phyloP scores from a whole-genome alignment of 495 filamentous ascomycete species.

The Penicillium paradoxum region DNA sequence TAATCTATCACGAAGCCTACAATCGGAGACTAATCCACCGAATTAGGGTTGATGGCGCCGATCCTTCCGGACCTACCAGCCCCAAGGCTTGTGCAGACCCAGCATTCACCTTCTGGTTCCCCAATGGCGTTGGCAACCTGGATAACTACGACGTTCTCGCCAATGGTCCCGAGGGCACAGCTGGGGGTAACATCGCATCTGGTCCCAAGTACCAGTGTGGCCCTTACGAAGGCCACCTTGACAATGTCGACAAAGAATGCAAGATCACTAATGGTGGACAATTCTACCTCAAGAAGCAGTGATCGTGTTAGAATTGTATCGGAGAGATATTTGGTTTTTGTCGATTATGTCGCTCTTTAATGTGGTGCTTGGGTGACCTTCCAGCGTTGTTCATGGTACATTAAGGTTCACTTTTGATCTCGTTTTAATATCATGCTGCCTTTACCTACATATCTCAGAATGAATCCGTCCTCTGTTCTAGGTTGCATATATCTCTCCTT shows the following conservation, averaged over 20 bases:
- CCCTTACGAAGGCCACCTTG: background rate
- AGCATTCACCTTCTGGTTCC: background rate
- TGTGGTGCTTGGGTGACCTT: too few species aligned
- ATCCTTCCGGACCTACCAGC: background rate
- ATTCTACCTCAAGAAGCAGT: background rate
- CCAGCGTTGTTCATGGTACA: too few species aligned
- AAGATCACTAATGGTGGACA: background rate
- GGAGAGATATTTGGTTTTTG: too few species aligned
- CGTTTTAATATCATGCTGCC: too few species aligned
- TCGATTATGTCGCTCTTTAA: too few species aligned
- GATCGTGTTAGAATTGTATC: background rate
- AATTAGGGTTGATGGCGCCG: background rate
- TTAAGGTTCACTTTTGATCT: too few species aligned
- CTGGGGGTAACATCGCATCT: background rate
- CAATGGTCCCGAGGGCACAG: background rate
- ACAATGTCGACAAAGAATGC: background rate
- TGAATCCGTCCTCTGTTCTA: too few species aligned
- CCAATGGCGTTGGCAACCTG: background rate
- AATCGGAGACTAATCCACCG: background rate
- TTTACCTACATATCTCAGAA: too few species aligned
- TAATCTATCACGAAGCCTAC: background rate
- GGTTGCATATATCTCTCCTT: too few species aligned
- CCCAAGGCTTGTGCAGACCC: background rate
- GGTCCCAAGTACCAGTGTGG: constrained; percentile 3
- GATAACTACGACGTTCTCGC: background rate